phyloP scores from a whole-genome alignment of 768 basidiomycete genomes.

The Omphalotus guepiniiformis region DNA sequence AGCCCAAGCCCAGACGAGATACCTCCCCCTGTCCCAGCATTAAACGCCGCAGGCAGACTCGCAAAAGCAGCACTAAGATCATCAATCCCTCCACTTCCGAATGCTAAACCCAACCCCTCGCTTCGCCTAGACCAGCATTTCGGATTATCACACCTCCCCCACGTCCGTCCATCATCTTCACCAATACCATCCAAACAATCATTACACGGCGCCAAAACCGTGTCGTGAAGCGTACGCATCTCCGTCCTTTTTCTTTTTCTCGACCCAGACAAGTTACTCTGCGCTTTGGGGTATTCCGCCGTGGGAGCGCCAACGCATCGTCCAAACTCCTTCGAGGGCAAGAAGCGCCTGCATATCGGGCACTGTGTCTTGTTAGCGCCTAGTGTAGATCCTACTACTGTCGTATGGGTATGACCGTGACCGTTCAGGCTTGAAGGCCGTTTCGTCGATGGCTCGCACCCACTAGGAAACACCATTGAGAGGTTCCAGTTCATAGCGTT shows the following conservation, averaged over 20 bases:
- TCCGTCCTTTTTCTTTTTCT: conserved; percentile 8
- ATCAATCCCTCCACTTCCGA: neutral
- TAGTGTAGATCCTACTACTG: neutral
- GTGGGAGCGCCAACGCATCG: conserved; percentile 2
- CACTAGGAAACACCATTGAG: neutral
- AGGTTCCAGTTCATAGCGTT: too few species aligned
- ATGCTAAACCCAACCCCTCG: neutral
- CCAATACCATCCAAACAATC: conserved; percentile 5
- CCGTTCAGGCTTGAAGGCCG: too few species aligned
- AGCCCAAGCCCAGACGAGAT: neutral
- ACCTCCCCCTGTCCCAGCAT: neutral
- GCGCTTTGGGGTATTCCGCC: conserved; percentile 2
- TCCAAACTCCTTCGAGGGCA: neutral
- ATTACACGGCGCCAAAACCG: neutral
- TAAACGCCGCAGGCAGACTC: neutral
- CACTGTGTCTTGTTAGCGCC: neutral
- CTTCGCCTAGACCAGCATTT: conserved; percentile 5
- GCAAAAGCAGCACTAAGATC: neutral
- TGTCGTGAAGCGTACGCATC: conserved; percentile 1
- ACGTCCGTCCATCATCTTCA: conserved; percentile 5
- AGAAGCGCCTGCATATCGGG: conserved; percentile 3
- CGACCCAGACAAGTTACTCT: neutral
- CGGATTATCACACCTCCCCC: conserved; percentile 9
- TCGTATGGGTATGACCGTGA: neutral
- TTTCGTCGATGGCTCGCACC: neutral